Conservation (phyloP, 164 flowering plant species). For the Chloranthus sessilifolius region DNA sequence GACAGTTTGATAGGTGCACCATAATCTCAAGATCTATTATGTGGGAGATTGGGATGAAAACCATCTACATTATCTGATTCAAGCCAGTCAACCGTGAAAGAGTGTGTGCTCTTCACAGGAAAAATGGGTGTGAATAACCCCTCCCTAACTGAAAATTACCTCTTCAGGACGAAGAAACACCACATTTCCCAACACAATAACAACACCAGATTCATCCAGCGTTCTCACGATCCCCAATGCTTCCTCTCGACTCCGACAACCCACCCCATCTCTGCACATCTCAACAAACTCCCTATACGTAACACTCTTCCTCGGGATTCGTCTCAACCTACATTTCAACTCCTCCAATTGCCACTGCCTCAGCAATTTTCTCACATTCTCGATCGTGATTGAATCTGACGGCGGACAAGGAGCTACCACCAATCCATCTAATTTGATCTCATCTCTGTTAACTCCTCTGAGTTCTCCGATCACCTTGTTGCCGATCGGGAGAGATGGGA, state of each 20-base stretch:
- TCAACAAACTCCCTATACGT: constrained; percentile 44
- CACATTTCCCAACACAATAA: constrained; percentile 53
- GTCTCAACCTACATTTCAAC: constrained; percentile 45
- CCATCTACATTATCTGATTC: too few relatives aligned
- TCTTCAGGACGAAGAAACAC: constrained; percentile 72
- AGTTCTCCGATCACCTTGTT: constrained; percentile 42
- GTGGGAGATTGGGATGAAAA: too few relatives aligned
- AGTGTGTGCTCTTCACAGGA: too few relatives aligned
- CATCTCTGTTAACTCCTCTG: constrained; percentile 26
- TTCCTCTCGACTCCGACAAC: constrained; percentile 27
- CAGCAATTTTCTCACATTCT: constrained; percentile 55
- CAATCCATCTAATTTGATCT: constrained; percentile 46
- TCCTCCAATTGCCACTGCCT: constrained; percentile 45
- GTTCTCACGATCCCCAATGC: constrained; percentile 43
- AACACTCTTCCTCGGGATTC: constrained; percentile 28
- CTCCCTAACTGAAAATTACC: constrained; percentile 30
- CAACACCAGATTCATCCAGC: constrained; percentile 56
- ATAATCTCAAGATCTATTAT: too few relatives aligned
- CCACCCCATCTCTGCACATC: constrained; percentile 35
- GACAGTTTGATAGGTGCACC: too few relatives aligned
- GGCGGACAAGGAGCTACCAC: too few relatives aligned
- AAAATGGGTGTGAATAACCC: too few relatives aligned
- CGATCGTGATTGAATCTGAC: constrained; percentile 26
- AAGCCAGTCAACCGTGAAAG: too few relatives aligned
- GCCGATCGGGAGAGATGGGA: constrained; percentile 28